Evolutionary conservation across 1,284 basidiomycete genomes (phyloP).

Genomic region (Meira nashicola): DNA sequence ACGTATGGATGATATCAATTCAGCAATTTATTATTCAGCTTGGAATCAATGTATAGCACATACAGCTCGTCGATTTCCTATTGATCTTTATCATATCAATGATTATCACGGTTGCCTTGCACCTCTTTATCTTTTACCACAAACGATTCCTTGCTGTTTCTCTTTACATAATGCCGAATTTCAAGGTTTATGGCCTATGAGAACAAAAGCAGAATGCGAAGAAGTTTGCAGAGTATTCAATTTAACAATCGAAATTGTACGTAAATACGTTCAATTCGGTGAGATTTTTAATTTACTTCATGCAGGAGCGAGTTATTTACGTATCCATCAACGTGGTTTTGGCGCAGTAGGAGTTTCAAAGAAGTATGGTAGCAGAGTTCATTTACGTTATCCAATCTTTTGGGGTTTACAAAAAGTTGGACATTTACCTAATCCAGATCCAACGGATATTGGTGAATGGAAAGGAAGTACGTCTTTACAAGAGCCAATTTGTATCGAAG

Average conservation of each 20-base stretch:
- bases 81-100: conserved; percentile 7
- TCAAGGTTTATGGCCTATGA: conserved; percentile 5
- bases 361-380: background rate
- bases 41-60: conserved; percentile 6
- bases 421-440: conserved; percentile 5
- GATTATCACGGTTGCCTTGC: conserved; percentile 8
- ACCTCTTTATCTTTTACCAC: conserved; percentile 1
- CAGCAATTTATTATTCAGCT: conserved; percentile 3
- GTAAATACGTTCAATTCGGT: background rate
- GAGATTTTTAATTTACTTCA: conserved; percentile 6
- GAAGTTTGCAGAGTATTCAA: conserved; percentile 2
- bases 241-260: conserved; percentile 1
- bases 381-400: conserved; percentile 5
- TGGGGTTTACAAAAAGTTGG: conserved; percentile 4
- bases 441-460: conserved; percentile 2
- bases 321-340: conserved; percentile 3
- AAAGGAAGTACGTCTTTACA: background rate
- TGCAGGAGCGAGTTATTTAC: conserved; percentile 3
- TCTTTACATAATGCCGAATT: conserved; percentile 5
- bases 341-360: conserved; percentile 3
- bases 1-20: conserved; percentile 3
- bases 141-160: conserved; percentile 1
- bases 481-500: background rate
- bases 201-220: background rate
- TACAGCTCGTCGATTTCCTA: background rate